Base-by-base conservation (phyloP, 768 basidiomycete genomes). In the Serendipita indica region DNA sequence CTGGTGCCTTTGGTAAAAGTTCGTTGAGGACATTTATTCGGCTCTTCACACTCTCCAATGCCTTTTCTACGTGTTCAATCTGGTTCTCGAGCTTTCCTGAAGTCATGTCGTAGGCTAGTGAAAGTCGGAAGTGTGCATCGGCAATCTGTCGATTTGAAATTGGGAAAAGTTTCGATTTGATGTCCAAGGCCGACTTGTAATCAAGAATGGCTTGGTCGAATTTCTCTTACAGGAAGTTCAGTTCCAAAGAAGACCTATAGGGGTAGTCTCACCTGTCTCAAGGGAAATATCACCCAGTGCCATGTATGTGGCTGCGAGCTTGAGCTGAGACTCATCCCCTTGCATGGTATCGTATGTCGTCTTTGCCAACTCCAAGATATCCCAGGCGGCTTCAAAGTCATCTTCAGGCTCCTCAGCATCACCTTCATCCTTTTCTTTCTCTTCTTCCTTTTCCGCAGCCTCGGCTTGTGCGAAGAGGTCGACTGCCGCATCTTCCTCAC, bases 361-460 rank as follows among this genome's bases (percentile, higher is more conserved):
- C 37, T 93, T 77, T 20, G 94, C 93, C 59, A 94, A 81, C 64
- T 99, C 96, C n/a, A 99, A 75, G 2, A 94, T 84, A 67, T 96
- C 89, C 92, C 94, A 99, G 12, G 96, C 91, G 25, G 89, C 90
- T 63, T 94, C 96, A 69, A 96, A 96, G 66, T 98, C 96, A 64
- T 99, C 96, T 65, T 96, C 94, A 0, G 89, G 89, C 65, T 88
- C 89, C 2, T 68, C 86, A 12, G 83, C 86, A 2, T 80, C 85
- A 1, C 72, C 86, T 6, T 77, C 82, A 1, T 73, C 80, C 2
- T 75, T 79, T 0, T 76, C 81, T 0, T 74, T 79, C 0, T 73
- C 81, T 72, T 39, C 72, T 69, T 62, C 67, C 1, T 71, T 78
- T 12, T 75, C 65, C 30, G 45, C 60, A 14, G 49, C 77, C 5